phyloP scores from a whole-genome alignment of 129 eudicot species.

The Daucus carota region DH1_v3.0 NC_030381.2:16611501-16612000 shows the following conservation, averaged over 20 bases:
- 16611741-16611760: conserved; percentile 90
- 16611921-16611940: not conserved
- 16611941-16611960: not conserved
- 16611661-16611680: not conserved
- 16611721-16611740: conserved; percentile 46
- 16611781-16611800: conserved; percentile 70
- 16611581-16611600: not conserved
- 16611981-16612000: not conserved
- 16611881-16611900: not conserved
- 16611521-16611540: not conserved
- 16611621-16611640: not conserved
- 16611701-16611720: conserved; percentile 1
- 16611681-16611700: not conserved
- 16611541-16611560: not conserved
- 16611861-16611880: not conserved
- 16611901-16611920: too few relatives aligned
- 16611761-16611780: conserved; percentile 91
- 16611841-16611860: not conserved
- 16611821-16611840: conserved; percentile 5
- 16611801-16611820: conserved; percentile 32
- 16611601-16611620: not conserved
- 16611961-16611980: not conserved
- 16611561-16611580: not conserved
- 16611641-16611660: not conserved
- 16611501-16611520: not conserved